A percentile compares a stretch with the other conserved stretches of the same genome.
These are phyloP conservation scores for Trametes pubescens DNA, from an alignment of 1,284 basidiomycete species.

Conservation along the genomic window DNA sequence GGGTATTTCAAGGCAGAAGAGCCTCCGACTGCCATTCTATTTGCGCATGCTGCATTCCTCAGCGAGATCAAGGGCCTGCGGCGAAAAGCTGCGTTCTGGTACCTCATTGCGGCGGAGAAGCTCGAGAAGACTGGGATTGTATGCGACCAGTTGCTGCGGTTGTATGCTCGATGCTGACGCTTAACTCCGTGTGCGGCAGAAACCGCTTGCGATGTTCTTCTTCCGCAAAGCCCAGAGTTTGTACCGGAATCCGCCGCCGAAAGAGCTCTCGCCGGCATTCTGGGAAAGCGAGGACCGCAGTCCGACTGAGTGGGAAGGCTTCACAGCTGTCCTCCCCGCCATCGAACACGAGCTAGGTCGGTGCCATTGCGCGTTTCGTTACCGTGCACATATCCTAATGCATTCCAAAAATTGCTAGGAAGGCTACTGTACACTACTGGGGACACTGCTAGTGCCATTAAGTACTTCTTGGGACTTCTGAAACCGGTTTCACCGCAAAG, in stretches of 20 bases:
- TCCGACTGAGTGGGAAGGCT: slow-evolving; percentile 50
- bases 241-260: slow-evolving; percentile 57
- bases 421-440: slow-evolving; percentile 81
- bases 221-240: slow-evolving; percentile 72
- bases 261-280: slow-evolving; percentile 76
- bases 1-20: slow-evolving; percentile 73
- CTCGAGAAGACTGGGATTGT: slow-evolving; percentile 85
- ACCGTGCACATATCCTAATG: no score
- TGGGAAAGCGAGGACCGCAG: slow-evolving; percentile 72
- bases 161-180: background rate
- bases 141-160: slow-evolving; percentile 39
- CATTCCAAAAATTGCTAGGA: slow-evolving; percentile 56
- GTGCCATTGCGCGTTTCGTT: slow-evolving; percentile 18
- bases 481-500: slow-evolving; percentile 44
- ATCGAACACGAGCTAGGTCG: slow-evolving; percentile 81
- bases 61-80: slow-evolving; percentile 62
- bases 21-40: slow-evolving; percentile 73
- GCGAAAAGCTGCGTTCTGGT: slow-evolving; percentile 78
- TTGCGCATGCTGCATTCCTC: slow-evolving; percentile 78
- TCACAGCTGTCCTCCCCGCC: slow-evolving; percentile 70
- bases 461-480: slow-evolving; percentile 70
- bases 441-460: slow-evolving; percentile 72
- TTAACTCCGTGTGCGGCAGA: slow-evolving; percentile 50
- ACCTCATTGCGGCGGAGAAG: slow-evolving; percentile 73
- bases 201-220: slow-evolving; percentile 83